Conservation (phyloP, 2,329 filamentous ascomycete genomes). For the Balansia obtecta region DNA sequence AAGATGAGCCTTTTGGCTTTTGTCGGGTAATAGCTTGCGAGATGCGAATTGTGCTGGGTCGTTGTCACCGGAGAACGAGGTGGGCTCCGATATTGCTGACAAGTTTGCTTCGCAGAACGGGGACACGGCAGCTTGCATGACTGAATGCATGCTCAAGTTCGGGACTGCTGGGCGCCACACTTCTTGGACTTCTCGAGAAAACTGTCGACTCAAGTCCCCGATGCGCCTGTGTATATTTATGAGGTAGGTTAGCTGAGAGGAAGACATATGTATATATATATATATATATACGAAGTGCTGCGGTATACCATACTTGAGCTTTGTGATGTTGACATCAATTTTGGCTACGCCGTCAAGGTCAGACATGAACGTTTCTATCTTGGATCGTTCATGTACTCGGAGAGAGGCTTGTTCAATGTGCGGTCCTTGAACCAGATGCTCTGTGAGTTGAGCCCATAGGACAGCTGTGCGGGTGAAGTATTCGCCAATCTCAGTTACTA, state of each 20-base stretch:
- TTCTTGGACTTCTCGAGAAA: conserved; percentile 21
- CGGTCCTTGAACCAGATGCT: conserved; percentile 19
- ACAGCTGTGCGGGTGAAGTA: conserved; percentile 22
- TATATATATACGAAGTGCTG: not conserved
- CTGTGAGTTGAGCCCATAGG: conserved; percentile 21
- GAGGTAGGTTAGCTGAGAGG: not conserved
- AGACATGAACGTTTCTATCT: conserved; percentile 13
- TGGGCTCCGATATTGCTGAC: conserved; percentile 8
- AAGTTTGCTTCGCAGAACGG: conserved; percentile 12
- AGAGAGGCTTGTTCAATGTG: conserved; percentile 18
- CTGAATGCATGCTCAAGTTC: conserved; percentile 8
- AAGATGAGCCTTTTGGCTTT: conserved; percentile 8
- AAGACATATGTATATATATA: not conserved
- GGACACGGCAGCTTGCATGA: conserved; percentile 12
- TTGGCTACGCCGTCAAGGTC: conserved; percentile 17
- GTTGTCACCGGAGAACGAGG: conserved; percentile 10
- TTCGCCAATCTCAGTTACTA: conserved; percentile 23
- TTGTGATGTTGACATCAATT: conserved; percentile 21
- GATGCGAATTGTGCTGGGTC: conserved; percentile 11
- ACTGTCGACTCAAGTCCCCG: conserved; percentile 20
- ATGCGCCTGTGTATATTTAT: conserved; percentile 19
- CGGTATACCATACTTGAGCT: conserved; percentile 19
- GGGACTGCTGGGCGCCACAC: conserved; percentile 15
- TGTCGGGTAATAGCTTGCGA: conserved; percentile 14
- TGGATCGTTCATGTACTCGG: conserved; percentile 17